Conservation (phyloP, 2,329 filamentous ascomycete genomes). For the Emmonsia crescens region DNA sequence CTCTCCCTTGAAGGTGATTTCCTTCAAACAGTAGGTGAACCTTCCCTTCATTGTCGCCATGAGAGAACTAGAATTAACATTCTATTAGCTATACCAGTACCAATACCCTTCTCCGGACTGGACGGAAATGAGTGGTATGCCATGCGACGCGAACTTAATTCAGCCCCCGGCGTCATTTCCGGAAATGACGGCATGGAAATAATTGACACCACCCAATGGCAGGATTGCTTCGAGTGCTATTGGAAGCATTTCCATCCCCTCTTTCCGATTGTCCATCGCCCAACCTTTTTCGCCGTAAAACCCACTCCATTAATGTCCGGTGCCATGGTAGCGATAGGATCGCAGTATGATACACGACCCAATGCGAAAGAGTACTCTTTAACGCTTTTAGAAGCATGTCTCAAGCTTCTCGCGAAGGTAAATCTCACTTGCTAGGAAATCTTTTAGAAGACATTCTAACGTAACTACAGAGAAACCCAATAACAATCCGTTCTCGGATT, state of each 20-base stretch:
- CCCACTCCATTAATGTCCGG: slow-evolving; percentile 23
- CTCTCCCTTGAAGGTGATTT: slow-evolving; percentile 26
- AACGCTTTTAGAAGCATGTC: slow-evolving; percentile 24
- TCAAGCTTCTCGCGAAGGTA: slow-evolving; percentile 21
- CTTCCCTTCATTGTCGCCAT: slow-evolving; percentile 34
- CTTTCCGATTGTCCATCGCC: slow-evolving; percentile 26
- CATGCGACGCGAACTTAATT: slow-evolving; percentile 29
- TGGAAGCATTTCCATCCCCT: slow-evolving; percentile 27
- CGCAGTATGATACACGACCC: slow-evolving; percentile 25
- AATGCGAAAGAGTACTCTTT: slow-evolving; percentile 26
- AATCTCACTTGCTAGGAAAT: not conserved
- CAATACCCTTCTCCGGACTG: slow-evolving; percentile 31
- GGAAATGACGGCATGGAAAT: slow-evolving; percentile 25
- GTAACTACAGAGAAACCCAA: slow-evolving; percentile 17
- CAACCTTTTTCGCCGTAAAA: slow-evolving; percentile 23
- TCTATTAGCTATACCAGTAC: slow-evolving; percentile 26
- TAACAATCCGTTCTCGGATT: slow-evolving; percentile 24
- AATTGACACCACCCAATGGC: slow-evolving; percentile 25
- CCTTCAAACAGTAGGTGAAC: slow-evolving; percentile 28
- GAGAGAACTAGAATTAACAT: slow-evolving; percentile 9
- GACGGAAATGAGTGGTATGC: slow-evolving; percentile 27
- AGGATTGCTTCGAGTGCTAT: slow-evolving; percentile 26
- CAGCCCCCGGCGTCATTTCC: slow-evolving; percentile 24
- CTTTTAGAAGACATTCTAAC: not conserved
- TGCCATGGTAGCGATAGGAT: slow-evolving; percentile 28